Evolutionary conservation across 306 rosid species (phyloP).

Genomic region (Luffa acutangula): DNA sequence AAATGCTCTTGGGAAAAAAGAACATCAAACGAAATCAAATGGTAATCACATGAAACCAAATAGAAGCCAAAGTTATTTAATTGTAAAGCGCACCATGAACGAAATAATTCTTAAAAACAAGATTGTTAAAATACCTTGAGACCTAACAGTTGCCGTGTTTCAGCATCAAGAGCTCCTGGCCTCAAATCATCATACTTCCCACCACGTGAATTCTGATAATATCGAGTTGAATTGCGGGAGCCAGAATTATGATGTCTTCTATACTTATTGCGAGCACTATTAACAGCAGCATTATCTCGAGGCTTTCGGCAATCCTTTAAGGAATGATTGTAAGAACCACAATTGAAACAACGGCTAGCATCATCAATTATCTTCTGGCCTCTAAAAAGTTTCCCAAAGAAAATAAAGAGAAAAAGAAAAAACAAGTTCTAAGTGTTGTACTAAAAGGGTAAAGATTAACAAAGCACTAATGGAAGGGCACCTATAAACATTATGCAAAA

Average conservation of each 20-base stretch:
- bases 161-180: constrained; percentile 76
- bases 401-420: neutral
- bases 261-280: constrained; percentile 70
- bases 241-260: constrained; percentile 49
- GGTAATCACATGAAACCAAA: neutral
- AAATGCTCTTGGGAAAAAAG: neutral
- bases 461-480: neutral
- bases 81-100: neutral
- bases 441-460: neutral
- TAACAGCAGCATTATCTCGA: constrained; percentile 65
- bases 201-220: constrained; percentile 71
- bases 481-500: neutral
- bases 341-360: constrained; percentile 88
- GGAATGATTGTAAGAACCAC: constrained; percentile 84
- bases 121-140: constrained; percentile 47
- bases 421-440: constrained; percentile 3
- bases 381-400: constrained; percentile 25
- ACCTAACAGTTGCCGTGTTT: constrained; percentile 71
- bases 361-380: constrained; percentile 61
- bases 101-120: neutral
- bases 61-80: neutral
- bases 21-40: neutral
- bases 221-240: constrained; percentile 72
- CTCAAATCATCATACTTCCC: constrained; percentile 87
- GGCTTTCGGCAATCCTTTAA: constrained; percentile 74